Conservation (phyloP, 306 rosid genomes). For the Pyrus communis region DNA sequence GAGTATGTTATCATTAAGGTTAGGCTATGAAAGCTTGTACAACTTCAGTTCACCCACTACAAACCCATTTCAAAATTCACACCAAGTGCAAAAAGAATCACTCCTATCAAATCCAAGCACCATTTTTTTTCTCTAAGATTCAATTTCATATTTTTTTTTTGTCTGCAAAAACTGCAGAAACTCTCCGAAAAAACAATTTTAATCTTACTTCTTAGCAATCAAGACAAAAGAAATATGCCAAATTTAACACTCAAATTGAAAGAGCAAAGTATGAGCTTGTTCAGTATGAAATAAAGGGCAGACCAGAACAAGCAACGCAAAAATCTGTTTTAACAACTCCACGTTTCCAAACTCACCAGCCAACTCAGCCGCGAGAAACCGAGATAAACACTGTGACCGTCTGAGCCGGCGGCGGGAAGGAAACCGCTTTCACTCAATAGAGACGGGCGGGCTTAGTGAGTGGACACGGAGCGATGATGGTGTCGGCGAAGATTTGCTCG, state of each 20-base stretch:
- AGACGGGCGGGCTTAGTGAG: too few relatives aligned
- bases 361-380: background rate
- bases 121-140: background rate
- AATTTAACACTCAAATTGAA: background rate
- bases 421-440: too few relatives aligned
- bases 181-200: background rate
- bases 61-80: background rate
- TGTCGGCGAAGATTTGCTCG: too few relatives aligned
- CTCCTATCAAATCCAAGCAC: background rate
- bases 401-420: too few relatives aligned
- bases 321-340: too few relatives aligned
- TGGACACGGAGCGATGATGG: too few relatives aligned
- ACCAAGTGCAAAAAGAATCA: background rate
- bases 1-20: too few relatives aligned
- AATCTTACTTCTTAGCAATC: background rate
- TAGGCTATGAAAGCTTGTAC: background rate
- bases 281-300: background rate
- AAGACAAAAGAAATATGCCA: background rate
- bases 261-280: background rate
- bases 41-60: background rate
- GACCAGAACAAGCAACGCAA: background rate
- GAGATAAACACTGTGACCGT: background rate
- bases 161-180: background rate
- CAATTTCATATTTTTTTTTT: background rate
- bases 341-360: background rate